A percentile compares a stretch with the other conserved stretches of the same genome.
Evolutionary conservation across 1,284 basidiomycete species (phyloP).

Genomic region (Filobasidium uniguttulatum): DNA sequence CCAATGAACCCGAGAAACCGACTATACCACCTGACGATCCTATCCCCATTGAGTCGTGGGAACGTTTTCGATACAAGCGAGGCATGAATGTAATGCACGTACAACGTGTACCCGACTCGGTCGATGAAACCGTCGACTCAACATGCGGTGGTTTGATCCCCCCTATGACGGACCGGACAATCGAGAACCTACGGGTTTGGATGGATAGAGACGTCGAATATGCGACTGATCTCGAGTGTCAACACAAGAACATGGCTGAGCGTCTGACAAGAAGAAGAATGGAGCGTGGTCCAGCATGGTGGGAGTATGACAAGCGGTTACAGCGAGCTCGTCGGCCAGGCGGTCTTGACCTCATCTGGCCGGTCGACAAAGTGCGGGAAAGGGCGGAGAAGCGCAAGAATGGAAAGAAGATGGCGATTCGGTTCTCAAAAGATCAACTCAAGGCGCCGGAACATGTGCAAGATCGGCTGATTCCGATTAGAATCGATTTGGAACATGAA

Average conservation of each 20-base stretch:
- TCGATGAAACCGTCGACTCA: conserved; percentile 36
- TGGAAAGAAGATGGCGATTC: conserved; percentile 40
- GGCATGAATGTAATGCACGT: conserved; percentile 52
- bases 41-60: conserved; percentile 31
- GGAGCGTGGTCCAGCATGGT: conserved; percentile 36
- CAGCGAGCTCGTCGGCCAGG: conserved; percentile 31
- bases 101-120: conserved; percentile 47
- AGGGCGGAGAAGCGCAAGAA: conserved; percentile 40
- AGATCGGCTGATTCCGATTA: conserved; percentile 65
- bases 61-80: conserved; percentile 42
- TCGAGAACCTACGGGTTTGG: conserved; percentile 42
- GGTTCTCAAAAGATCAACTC: conserved; percentile 21
- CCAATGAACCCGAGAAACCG: conserved; percentile 26
- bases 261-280: conserved; percentile 37
- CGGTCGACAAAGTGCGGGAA: conserved; percentile 33
- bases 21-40: conserved; percentile 19
- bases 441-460: conserved; percentile 34
- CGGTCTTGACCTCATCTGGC: conserved; percentile 56
- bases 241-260: conserved; percentile 24
- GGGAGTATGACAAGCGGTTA: conserved; percentile 26
- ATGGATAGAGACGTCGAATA: conserved; percentile 44
- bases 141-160: conserved; percentile 44
- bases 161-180: conserved; percentile 42
- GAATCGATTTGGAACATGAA: conserved; percentile 82
- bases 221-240: conserved; percentile 29